A percentile compares a stretch with the other conserved stretches of the same genome.
Conservation (phyloP, 1,284 basidiomycete genomes). For the Ganoderma resinaceum region DNA sequence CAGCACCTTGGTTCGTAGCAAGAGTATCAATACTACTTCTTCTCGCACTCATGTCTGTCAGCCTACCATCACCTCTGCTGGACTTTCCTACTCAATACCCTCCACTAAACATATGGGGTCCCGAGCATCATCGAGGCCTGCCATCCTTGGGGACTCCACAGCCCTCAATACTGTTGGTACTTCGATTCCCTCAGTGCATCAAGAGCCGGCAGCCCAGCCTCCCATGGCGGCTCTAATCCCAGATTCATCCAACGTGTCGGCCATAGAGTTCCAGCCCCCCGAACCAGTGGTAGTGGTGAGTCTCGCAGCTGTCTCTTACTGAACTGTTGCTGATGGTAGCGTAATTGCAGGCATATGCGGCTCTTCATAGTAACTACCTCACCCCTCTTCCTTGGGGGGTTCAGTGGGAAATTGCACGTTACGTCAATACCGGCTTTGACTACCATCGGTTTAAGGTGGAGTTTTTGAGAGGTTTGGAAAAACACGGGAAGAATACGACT, state of each 20-base stretch:
- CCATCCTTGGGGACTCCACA: background rate
- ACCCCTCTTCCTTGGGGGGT: slow-evolving; percentile 26
- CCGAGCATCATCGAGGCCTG: background rate
- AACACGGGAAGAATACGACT: background rate
- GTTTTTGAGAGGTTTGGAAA: background rate
- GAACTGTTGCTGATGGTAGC: background rate
- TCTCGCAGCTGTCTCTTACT: background rate
- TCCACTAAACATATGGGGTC: background rate
- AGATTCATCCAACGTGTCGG: background rate
- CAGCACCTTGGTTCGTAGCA: background rate
- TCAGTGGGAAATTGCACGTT: slow-evolving; percentile 40
- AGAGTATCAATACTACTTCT: background rate
- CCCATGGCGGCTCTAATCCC: slow-evolving; percentile 6
- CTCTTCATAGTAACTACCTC: background rate
- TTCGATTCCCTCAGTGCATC: background rate
- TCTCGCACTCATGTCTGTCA: background rate
- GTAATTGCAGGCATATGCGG: background rate
- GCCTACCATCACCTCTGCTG: background rate
- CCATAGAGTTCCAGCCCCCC: slow-evolving; percentile 9
- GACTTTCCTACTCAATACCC: background rate
- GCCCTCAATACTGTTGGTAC: background rate
- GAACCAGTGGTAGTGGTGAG: slow-evolving; percentile 21
- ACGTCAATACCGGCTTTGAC: slow-evolving; percentile 23
- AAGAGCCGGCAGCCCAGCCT: background rate
- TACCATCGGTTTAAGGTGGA: background rate